Percentiles rank a stretch among this genome's conserved stretches.
phyloP scores from a whole-genome alignment of 768 basidiomycete genomes.

The Flagelloscypha sp. region DNA sequence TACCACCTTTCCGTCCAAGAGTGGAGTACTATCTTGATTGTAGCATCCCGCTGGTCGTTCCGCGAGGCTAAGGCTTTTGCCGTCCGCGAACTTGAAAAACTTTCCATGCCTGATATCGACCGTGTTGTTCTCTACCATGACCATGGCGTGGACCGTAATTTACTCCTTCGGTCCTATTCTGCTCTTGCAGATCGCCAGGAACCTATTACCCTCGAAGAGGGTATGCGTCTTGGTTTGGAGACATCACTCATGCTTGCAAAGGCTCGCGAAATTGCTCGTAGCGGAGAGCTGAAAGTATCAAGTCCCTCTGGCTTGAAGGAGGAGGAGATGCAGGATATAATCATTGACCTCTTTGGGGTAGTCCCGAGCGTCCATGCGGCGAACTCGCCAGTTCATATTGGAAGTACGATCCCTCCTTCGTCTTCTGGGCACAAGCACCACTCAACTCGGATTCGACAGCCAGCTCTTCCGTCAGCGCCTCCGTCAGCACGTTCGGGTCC shows the following conservation, averaged over 20 bases:
- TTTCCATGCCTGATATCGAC: constrained; percentile 37
- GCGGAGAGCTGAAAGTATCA: constrained; percentile 11
- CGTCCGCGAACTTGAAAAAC: constrained; percentile 48
- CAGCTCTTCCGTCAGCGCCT: no score
- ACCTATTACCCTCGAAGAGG: constrained; percentile 48
- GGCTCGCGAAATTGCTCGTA: constrained; percentile 41
- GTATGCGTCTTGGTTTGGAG: constrained; percentile 43
- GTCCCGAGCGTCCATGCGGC: no score
- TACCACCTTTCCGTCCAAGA: constrained; percentile 41
- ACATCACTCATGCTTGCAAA: constrained; percentile 39
- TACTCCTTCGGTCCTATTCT: constrained; percentile 49
- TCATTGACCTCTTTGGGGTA: constrained; percentile 5
- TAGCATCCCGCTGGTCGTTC: constrained; percentile 53
- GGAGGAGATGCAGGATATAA: constrained; percentile 2
- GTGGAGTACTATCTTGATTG: constrained; percentile 52
- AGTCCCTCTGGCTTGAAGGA: neutral
- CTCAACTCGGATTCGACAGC: no score
- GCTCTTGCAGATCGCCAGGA: constrained; percentile 42
- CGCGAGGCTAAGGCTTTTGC: constrained; percentile 47
- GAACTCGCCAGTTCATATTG: no score
- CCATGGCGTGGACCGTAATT: constrained; percentile 36
- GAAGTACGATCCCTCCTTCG: no score
- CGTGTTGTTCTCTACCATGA: constrained; percentile 50
- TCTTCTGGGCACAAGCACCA: no score
- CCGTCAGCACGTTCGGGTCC: no score